Conservation (phyloP, 805 yeast species). For the Barnettozyma wickerhamii region DNA sequence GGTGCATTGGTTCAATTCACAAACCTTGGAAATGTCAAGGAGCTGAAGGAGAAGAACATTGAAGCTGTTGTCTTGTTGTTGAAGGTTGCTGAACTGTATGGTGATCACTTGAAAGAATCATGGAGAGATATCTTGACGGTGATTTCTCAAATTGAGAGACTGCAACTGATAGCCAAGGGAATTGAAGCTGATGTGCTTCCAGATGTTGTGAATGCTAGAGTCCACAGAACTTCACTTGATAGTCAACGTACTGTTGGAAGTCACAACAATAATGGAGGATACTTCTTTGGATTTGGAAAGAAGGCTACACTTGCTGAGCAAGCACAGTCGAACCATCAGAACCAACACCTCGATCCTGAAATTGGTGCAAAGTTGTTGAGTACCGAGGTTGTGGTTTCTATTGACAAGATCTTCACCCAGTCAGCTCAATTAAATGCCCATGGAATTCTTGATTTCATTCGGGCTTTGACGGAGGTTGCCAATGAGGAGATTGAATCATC, state of each 20-base stretch:
- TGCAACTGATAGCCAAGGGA: slow-evolving; percentile 85
- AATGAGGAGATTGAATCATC: slow-evolving; percentile 88
- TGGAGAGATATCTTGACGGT: slow-evolving; percentile 84
- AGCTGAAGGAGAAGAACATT: slow-evolving; percentile 73
- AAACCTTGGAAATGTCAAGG: slow-evolving; percentile 72
- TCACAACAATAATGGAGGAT: slow-evolving; percentile 32
- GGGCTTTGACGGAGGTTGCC: slow-evolving; percentile 81
- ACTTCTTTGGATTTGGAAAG: slow-evolving; percentile 54
- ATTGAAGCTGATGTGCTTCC: slow-evolving; percentile 81
- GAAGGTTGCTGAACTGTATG: slow-evolving; percentile 75
- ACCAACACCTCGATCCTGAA: slow-evolving; percentile 58
- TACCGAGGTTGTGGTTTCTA: slow-evolving; percentile 69
- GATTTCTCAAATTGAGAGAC: slow-evolving; percentile 86
- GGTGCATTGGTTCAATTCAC: slow-evolving; percentile 88
- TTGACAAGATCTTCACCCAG: slow-evolving; percentile 84
- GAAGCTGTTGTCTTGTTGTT: slow-evolving; percentile 72
- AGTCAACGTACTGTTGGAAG: slow-evolving; percentile 37
- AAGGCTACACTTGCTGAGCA: slow-evolving; percentile 57
- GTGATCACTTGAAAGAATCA: slow-evolving; percentile 64
- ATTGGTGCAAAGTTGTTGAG: slow-evolving; percentile 56
- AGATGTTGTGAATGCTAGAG: slow-evolving; percentile 73
- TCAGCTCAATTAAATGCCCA: slow-evolving; percentile 75
- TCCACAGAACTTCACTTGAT: slow-evolving; percentile 45
- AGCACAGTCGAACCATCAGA: slow-evolving; percentile 66
- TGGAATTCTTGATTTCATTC: slow-evolving; percentile 83